These are phyloP conservation scores for Fusarium mundagurra DNA, from an alignment of 2,329 filamentous ascomycete species.

Conservation along the genomic window DNA sequence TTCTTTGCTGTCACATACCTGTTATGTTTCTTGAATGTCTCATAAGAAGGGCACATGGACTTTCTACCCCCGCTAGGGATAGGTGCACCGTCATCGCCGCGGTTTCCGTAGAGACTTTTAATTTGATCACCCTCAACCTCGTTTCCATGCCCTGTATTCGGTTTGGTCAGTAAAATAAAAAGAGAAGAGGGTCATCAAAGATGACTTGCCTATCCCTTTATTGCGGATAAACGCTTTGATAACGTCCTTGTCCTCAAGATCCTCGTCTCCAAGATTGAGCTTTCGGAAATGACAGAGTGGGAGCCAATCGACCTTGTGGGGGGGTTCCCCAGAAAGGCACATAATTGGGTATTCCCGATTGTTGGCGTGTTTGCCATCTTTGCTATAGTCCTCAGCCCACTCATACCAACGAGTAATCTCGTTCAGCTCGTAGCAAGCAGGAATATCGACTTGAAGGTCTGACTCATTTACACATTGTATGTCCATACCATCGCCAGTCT, in stretches of 20 bases:
- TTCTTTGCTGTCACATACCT: no score
- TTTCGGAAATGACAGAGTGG: neutral
- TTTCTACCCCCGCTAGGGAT: neutral
- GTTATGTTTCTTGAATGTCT: neutral
- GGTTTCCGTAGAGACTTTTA: no score
- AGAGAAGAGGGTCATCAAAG: no score
- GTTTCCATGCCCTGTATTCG: fast-evolving
- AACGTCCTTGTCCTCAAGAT: neutral
- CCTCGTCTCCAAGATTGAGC: fast-evolving
- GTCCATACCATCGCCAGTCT: fast-evolving
- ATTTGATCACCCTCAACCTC: no score
- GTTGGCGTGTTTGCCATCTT: fast-evolving
- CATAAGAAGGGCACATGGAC: no score
- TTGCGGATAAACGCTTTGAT: neutral
- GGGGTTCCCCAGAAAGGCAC: fast-evolving
- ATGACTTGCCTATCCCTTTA: neutral
- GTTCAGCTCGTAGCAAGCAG: fast-evolving
- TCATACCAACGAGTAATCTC: fast-evolving
- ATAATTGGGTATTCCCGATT: fast-evolving
- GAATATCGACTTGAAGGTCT: fast-evolving
- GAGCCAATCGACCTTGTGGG: neutral
- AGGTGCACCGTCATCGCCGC: fast-evolving
- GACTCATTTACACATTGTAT: neutral
- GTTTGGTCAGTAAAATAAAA: fast-evolving
- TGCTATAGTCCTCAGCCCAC: fast-evolving